These are phyloP conservation scores for Daldinia caldariorum DNA, from an alignment of 495 filamentous ascomycete species.

Conservation along the genomic window DNA sequence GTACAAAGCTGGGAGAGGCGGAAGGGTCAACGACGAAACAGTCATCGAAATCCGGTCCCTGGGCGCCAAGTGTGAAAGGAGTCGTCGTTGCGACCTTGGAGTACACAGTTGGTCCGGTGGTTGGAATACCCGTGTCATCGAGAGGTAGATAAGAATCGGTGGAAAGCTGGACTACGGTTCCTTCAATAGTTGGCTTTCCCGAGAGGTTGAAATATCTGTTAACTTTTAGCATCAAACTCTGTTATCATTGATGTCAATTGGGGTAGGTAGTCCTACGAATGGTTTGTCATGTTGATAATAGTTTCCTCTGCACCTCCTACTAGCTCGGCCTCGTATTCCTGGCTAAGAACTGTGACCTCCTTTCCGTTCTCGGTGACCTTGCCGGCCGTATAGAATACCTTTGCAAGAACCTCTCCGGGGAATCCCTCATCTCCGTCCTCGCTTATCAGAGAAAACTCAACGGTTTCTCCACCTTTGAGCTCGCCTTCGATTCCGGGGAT, in stretches of 20 bases:
- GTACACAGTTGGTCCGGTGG: constrained; percentile 63
- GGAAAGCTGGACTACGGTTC: constrained; percentile 75
- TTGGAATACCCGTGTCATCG: constrained; percentile 74
- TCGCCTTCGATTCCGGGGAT: constrained; percentile 60
- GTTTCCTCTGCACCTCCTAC: constrained; percentile 84
- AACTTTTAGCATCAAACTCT: constrained; percentile 2
- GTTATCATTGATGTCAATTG: not conserved
- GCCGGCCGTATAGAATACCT: constrained; percentile 78
- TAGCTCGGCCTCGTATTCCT: constrained; percentile 90
- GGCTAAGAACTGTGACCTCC: constrained; percentile 71
- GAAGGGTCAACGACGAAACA: constrained; percentile 81
- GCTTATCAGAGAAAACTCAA: constrained; percentile 77
- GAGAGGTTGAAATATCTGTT: constrained; percentile 91
- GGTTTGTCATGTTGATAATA: constrained; percentile 90
- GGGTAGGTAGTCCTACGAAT: constrained; percentile 69
- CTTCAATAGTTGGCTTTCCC: constrained; percentile 72
- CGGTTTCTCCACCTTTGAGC: constrained; percentile 75
- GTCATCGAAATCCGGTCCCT: constrained; percentile 82
- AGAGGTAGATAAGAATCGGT: constrained; percentile 80
- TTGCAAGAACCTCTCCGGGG: constrained; percentile 82
- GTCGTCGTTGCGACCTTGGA: constrained; percentile 69
- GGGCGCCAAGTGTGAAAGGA: constrained; percentile 72
- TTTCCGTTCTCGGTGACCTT: constrained; percentile 70
- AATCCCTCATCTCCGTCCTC: constrained; percentile 84
- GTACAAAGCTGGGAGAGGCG: constrained; percentile 58